These are phyloP conservation scores for Ustilago shanxiensis DNA, from an alignment of 1,284 basidiomycete species.

Conservation along the genomic window DNA sequence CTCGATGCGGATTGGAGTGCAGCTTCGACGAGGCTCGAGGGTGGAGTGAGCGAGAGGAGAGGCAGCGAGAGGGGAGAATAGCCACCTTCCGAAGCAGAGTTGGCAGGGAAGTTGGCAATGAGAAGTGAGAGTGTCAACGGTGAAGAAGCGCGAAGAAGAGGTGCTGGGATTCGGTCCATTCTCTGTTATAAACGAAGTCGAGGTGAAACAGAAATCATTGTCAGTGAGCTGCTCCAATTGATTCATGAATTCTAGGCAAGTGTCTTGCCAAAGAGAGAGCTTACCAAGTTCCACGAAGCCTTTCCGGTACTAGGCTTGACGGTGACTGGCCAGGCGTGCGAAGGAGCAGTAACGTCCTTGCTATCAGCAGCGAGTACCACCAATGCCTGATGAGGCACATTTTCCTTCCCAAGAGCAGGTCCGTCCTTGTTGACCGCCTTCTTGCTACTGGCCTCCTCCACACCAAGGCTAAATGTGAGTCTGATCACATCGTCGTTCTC, in stretches of 20 bases:
- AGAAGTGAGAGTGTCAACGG: conserved; percentile 45
- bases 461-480: conserved; percentile 43
- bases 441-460: conserved; percentile 28
- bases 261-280: not conserved
- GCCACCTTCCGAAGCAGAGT: conserved; percentile 28
- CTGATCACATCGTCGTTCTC: conserved; percentile 57
- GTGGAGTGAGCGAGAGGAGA: conserved; percentile 35
- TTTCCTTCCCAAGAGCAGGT: conserved; percentile 35
- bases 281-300: conserved; percentile 55
- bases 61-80: conserved; percentile 40
- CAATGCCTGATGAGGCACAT: conserved; percentile 53
- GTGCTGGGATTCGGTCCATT: conserved; percentile 45
- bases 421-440: conserved; percentile 28
- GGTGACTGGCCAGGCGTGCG: conserved; percentile 39
- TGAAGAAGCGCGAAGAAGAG: conserved; percentile 22
- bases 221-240: not conserved
- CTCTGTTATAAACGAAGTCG: conserved; percentile 17
- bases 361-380: conserved; percentile 42
- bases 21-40: conserved; percentile 18
- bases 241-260: too few species aligned
- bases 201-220: not conserved
- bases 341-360: conserved; percentile 5
- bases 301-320: conserved; percentile 54
- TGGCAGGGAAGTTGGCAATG: conserved; percentile 48
- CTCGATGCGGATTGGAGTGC: conserved; percentile 15